Evolutionary conservation across 768 basidiomycete species (phyloP).

Genomic region (Fibroporia radiculosa): DNA sequence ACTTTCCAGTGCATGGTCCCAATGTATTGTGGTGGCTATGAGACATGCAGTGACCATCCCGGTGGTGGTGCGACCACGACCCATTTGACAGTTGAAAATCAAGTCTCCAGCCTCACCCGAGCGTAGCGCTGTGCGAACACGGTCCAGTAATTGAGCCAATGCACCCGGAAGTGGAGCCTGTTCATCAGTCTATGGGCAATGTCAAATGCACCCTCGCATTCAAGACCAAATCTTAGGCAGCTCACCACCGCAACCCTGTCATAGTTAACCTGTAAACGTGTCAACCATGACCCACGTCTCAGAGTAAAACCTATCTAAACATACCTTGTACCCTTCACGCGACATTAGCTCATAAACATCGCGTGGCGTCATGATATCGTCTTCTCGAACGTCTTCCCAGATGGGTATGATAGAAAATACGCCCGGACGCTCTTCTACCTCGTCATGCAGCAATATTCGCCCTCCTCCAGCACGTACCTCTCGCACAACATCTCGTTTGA

Average conservation of each 20-base stretch:
- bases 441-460: conserved; percentile 87
- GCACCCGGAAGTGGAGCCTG: conserved; percentile 91
- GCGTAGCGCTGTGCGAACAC: conserved; percentile 49
- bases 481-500: conserved; percentile 81
- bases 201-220: neutral
- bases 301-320: conserved; percentile 2
- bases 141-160: conserved; percentile 67
- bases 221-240: conserved; percentile 8
- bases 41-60: conserved; percentile 91
- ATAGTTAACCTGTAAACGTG: conserved; percentile 62
- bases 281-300: neutral
- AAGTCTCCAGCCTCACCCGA: conserved; percentile 59
- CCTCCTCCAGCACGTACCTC: conserved; percentile 71
- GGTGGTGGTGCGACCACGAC: conserved; percentile 84
- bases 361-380: conserved; percentile 81
- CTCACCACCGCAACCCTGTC: conserved; percentile 85
- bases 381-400: conserved; percentile 82
- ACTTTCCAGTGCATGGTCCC: conserved; percentile 38
- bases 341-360: conserved; percentile 73
- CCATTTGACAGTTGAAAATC: conserved; percentile 98
- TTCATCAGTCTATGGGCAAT: conserved; percentile 74
- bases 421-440: conserved; percentile 89
- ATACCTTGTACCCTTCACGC: conserved; percentile 70
- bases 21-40: conserved; percentile 66
- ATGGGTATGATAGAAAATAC: conserved; percentile 87